phyloP scores from a whole-genome alignment of 805 yeast genomes.

The Isabelozyma gotoi region DNA sequence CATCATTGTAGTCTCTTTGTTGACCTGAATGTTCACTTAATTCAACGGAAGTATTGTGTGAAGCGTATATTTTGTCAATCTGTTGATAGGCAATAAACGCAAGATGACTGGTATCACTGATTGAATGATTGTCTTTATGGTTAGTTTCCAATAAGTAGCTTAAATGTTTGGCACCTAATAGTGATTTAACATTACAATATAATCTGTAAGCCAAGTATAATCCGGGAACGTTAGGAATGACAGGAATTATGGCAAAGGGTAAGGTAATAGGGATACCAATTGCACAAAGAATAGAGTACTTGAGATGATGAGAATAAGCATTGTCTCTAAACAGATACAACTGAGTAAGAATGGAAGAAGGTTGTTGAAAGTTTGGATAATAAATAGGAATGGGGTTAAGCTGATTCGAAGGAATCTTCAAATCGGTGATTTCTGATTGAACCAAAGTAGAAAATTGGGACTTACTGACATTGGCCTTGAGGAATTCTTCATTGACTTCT shows the following conservation, averaged over 20 bases:
- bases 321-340: constrained; percentile 40
- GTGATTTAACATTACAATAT: constrained; percentile 82
- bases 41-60: constrained; percentile 6
- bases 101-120: constrained; percentile 25
- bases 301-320: constrained; percentile 54
- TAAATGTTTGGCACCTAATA: constrained; percentile 70
- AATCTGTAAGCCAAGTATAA: constrained; percentile 78
- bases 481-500: constrained; percentile 34
- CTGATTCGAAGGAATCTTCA: constrained; percentile 26
- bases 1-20: constrained; percentile 15
- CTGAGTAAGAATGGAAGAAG: constrained; percentile 33
- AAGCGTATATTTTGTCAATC: constrained; percentile 18
- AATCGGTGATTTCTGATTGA: constrained; percentile 25
- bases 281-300: constrained; percentile 52
- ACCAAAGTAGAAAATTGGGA: constrained; percentile 11
- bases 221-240: constrained; percentile 92
- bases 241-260: constrained; percentile 79
- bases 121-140: constrained; percentile 2
- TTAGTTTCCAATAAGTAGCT: constrained; percentile 47
- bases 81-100: constrained; percentile 11
- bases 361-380: constrained; percentile 36
- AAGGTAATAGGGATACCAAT: constrained; percentile 71
- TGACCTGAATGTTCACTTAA: constrained; percentile 6
- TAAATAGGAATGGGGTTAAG: constrained; percentile 40
- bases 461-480: constrained; percentile 7